Percentiles rank a stretch among this genome's conserved stretches.
Evolutionary conservation across 805 yeast species (phyloP).

Genomic region (Candida endomychidarum): DNA sequence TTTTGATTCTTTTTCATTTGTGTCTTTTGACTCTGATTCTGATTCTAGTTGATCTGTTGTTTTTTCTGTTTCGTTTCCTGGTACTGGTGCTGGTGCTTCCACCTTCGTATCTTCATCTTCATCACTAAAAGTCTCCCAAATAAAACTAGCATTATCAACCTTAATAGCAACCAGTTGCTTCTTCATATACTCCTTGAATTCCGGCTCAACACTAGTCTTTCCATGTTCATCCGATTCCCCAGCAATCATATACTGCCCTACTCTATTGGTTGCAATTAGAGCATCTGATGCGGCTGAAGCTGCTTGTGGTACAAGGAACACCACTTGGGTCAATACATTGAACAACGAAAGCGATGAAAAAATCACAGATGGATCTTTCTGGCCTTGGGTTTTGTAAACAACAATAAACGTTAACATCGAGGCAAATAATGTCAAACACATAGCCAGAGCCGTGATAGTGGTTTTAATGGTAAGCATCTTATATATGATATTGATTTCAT

Average conservation of each 20-base stretch:
- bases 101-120: no score
- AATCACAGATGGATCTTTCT: conserved; percentile 54
- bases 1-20: conserved; percentile 16
- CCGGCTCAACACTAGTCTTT: conserved; percentile 28
- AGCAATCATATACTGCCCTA: conserved; percentile 51
- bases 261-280: conserved; percentile 56
- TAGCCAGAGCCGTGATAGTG: conserved; percentile 59
- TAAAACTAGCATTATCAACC: conserved; percentile 24
- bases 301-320: conserved; percentile 69
- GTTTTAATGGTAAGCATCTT: conserved; percentile 66
- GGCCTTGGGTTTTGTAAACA: conserved; percentile 28
- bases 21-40: background rate
- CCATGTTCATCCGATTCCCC: conserved; percentile 29
- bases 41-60: no score
- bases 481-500: conserved; percentile 62
- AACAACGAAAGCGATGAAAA: conserved; percentile 72
- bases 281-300: conserved; percentile 69
- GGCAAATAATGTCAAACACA: conserved; percentile 66
- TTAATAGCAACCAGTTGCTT: conserved; percentile 19
- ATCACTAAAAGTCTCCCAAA: conserved; percentile 29
- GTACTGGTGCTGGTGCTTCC: no score
- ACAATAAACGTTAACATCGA: conserved; percentile 57
- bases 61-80: no score
- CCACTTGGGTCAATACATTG: conserved; percentile 58
- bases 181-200: conserved; percentile 23